Base-by-base conservation (phyloP, 2,329 filamentous ascomycete species). In the Volutella citrinella region DNA sequence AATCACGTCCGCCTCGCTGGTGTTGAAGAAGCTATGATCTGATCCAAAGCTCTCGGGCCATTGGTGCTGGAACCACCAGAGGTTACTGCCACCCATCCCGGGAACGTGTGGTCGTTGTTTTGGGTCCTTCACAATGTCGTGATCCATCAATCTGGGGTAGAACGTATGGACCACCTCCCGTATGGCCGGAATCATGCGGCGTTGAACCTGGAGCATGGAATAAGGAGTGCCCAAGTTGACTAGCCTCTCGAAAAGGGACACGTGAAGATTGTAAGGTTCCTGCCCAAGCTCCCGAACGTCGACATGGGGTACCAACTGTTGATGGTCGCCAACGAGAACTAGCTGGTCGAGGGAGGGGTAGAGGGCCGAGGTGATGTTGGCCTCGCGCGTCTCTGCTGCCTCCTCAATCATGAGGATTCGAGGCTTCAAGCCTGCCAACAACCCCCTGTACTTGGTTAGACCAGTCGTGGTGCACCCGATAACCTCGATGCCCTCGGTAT, bases 241-340 rank as follows among this genome's bases (percentile, higher is more conserved):
- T 11, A 94, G 68, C 2, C 87, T 74, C 60, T 94, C 84, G 48
- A 94, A 94, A 49, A 94, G 72, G 0, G 87, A 93, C 1, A 88
- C 63, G 19, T 85, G 78, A 21, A 93, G 68, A 43, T 77, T 72
- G 54, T 76, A 88, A 0, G 84, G 84, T 0, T 70, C 56, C 0
- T 65, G 61, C 21, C 74, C 74, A 2, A 89, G 71, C 3, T 74
- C 71, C 3, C 62, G 64, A 2, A 84, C 68, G 27, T 83, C 74
- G 36, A 81, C 85, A 27, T 81, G 76, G 0, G 82, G 87, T 9
- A 80, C 76, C 3, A 94, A 68, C 52, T 94, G 88, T 57, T 87
- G 76, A 47, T 94, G 87, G 51, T 94, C 87, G 1, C 88, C 87
- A 0, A 94, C 68, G 1, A 79, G 60, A 5, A 78, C 64, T 1